A percentile compares a stretch with the other conserved stretches of the same genome.
phyloP scores from a whole-genome alignment of 129 eudicot species.

The Tagetes erecta region DNA sequence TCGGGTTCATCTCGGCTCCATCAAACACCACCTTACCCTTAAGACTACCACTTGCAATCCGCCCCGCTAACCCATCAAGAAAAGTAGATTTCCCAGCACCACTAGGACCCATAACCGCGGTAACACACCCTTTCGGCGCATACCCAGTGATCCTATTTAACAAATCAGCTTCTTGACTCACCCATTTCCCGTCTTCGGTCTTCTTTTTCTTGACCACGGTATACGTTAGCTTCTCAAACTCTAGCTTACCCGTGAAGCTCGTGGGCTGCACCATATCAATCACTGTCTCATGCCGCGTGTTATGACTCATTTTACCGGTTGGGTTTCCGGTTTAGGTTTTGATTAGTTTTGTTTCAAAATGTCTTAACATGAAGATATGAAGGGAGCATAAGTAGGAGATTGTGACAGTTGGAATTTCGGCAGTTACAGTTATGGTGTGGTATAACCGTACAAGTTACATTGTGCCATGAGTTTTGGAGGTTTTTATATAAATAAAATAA shows the following conservation, averaged over 20 bases:
- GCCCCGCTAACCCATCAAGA: conserved; percentile 81
- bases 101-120: conserved; percentile 96
- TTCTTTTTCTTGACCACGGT: conserved; percentile 47
- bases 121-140: conserved; percentile 71
- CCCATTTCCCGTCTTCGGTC: conserved; percentile 52
- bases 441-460: conserved; percentile 5
- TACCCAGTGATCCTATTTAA: conserved; percentile 59
- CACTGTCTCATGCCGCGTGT: neutral
- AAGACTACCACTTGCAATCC: conserved; percentile 75
- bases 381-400: neutral
- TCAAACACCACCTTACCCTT: conserved; percentile 63
- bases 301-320: neutral
- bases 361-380: neutral
- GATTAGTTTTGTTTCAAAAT: neutral
- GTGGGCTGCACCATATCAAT: neutral
- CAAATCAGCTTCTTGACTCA: conserved; percentile 54
- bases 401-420: neutral
- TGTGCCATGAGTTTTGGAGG: conserved; percentile 3
- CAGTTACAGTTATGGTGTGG: neutral
- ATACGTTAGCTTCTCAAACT: conserved; percentile 30
- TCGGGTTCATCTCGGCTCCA: conserved; percentile 61
- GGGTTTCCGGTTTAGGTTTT: neutral
- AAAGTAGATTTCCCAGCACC: conserved; percentile 91
- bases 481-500: neutral
- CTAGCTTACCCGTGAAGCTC: neutral